Conservation (phyloP, 2,329 filamentous ascomycete genomes). For the Penicillium sp. region DNA sequence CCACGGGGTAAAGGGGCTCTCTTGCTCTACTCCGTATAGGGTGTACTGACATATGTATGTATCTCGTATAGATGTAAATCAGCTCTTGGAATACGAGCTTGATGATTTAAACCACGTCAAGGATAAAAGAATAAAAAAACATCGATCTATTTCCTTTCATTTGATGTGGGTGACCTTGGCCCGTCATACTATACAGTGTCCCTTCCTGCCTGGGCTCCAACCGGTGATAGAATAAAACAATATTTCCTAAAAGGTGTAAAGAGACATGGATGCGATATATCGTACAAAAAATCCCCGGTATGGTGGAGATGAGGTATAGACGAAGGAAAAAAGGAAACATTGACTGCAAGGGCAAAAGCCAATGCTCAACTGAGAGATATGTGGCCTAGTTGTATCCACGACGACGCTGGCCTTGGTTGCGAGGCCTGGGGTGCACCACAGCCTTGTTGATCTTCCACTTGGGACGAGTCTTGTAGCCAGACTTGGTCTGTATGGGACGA, state of each 20-base stretch:
- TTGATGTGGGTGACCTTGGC: constrained; percentile 19
- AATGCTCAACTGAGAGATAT: background rate
- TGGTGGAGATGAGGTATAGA: constrained; percentile 23
- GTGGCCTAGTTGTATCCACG: constrained; percentile 62
- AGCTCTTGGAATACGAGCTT: background rate
- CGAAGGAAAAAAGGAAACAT: constrained; percentile 13
- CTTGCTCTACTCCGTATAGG: too few species aligned
- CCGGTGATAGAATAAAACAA: constrained; percentile 17
- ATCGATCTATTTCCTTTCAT: constrained; percentile 17
- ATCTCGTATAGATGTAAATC: background rate
- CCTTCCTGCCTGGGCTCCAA: constrained; percentile 19
- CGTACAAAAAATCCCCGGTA: constrained; percentile 26
- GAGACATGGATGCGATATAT: constrained; percentile 22
- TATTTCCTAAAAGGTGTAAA: constrained; percentile 13
- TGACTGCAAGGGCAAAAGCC: constrained; percentile 9
- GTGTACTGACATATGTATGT: too few species aligned
- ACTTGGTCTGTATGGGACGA: constrained; percentile 51
- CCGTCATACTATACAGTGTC: constrained; percentile 28
- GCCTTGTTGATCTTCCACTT: constrained; percentile 91
- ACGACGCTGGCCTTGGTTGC: constrained; percentile 88
- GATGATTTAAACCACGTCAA: background rate
- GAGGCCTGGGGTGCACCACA: constrained; percentile 78
- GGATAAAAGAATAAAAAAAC: background rate
- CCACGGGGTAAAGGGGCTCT: constrained; percentile 1
- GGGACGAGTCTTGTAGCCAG: constrained; percentile 82